phyloP scores from a whole-genome alignment of 2,329 filamentous ascomycete genomes.

The Pseudocercospora fuligena region DNA sequence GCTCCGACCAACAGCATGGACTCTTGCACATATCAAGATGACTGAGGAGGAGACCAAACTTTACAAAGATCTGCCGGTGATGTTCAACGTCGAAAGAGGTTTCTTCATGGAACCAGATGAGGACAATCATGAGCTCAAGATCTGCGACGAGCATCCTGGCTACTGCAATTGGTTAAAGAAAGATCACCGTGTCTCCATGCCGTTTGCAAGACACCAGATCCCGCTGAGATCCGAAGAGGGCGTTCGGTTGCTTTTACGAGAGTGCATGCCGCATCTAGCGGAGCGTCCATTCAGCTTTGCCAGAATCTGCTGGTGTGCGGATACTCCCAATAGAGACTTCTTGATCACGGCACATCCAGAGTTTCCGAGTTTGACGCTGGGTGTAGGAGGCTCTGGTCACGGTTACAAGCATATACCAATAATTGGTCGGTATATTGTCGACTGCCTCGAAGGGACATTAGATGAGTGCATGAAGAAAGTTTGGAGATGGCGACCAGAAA shows the following conservation, averaged over 20 bases:
- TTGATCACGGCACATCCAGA: slow-evolving; percentile 58
- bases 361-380: slow-evolving; percentile 49
- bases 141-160: slow-evolving; percentile 63
- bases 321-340: slow-evolving; percentile 60
- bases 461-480: slow-evolving; percentile 49
- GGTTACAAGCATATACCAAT: slow-evolving; percentile 60
- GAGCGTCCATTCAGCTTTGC: slow-evolving; percentile 56
- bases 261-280: slow-evolving; percentile 60
- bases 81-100: slow-evolving; percentile 55
- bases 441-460: slow-evolving; percentile 53
- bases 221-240: slow-evolving; percentile 54
- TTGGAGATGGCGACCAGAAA: slow-evolving; percentile 60
- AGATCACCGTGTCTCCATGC: slow-evolving; percentile 43
- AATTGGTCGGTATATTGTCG: slow-evolving; percentile 56
- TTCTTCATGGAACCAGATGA: slow-evolving; percentile 58
- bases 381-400: slow-evolving; percentile 58
- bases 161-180: slow-evolving; percentile 55
- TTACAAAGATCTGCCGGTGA: slow-evolving; percentile 57
- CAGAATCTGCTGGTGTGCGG: slow-evolving; percentile 62
- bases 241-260: slow-evolving; percentile 54
- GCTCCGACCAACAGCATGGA: slow-evolving; percentile 60
- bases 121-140: slow-evolving; percentile 53
- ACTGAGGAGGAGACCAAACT: slow-evolving; percentile 49
- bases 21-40: slow-evolving; percentile 58
- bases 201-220: slow-evolving; percentile 53